Percentiles rank a stretch among this genome's conserved stretches.
Evolutionary conservation across 2,329 filamentous ascomycete genomes (phyloP).

Genomic region (Aspergillus ochraceus): DNA sequence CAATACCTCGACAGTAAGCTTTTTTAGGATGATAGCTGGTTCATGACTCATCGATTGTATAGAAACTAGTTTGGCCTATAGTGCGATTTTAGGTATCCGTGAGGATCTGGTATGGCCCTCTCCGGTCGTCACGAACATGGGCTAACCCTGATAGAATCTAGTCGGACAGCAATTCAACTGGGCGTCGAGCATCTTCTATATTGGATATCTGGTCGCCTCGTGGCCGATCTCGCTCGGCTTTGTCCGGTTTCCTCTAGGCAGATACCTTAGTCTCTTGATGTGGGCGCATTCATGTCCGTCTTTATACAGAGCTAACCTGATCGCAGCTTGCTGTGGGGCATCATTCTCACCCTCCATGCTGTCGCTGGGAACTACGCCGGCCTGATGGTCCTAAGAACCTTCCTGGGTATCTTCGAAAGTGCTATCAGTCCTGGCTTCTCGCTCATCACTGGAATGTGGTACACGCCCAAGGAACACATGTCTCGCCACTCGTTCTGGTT

Average conservation of each 20-base stretch:
- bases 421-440: slow-evolving; percentile 34
- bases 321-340: slow-evolving; percentile 27
- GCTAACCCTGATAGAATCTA: slow-evolving; percentile 5
- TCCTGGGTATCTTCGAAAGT: slow-evolving; percentile 44
- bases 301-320: not conserved
- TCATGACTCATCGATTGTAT: not conserved
- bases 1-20: slow-evolving; percentile 32
- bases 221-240: slow-evolving; percentile 36
- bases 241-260: slow-evolving; percentile 32
- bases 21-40: too few relatives aligned
- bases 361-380: slow-evolving; percentile 35
- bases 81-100: slow-evolving; percentile 15
- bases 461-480: slow-evolving; percentile 26
- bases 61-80: slow-evolving; percentile 18
- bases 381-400: slow-evolving; percentile 40
- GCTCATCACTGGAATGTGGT: slow-evolving; percentile 33
- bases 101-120: slow-evolving; percentile 11
- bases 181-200: slow-evolving; percentile 25
- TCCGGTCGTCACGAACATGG: not conserved
- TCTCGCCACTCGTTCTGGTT: slow-evolving; percentile 27
- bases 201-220: slow-evolving; percentile 29
- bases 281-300: not conserved
- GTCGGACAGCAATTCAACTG: slow-evolving; percentile 22
- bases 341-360: slow-evolving; percentile 29
- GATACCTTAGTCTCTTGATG: slow-evolving; percentile 28